phyloP scores from a whole-genome alignment of 306 rosid genomes.

The Pachyrhizus erosus region DNA sequence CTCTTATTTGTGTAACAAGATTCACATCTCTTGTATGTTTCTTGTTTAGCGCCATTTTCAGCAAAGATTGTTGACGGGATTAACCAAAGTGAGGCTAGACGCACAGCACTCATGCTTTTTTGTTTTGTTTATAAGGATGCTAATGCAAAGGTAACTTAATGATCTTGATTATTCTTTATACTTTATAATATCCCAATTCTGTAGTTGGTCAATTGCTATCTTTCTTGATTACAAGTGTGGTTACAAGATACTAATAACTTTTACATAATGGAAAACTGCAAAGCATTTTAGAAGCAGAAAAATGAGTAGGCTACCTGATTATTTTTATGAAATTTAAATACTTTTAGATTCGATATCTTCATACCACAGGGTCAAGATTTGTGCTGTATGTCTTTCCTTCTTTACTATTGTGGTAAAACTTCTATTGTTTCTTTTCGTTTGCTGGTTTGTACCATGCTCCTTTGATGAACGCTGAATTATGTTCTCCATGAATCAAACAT shows the following conservation, averaged over 20 bases:
- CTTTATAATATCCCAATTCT: not conserved
- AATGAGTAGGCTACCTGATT: not conserved
- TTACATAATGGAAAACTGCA: conserved; percentile 1
- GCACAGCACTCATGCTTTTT: conserved; percentile 79
- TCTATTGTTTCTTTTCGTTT: not conserved
- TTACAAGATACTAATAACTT: not conserved
- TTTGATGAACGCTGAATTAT: not conserved
- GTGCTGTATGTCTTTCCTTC: not conserved
- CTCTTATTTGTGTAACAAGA: conserved; percentile 25
- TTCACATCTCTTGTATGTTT: conserved; percentile 36
- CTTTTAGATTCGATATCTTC: not conserved
- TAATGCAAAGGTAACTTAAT: conserved; percentile 62
- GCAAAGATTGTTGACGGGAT: conserved; percentile 85
- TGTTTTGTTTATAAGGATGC: conserved; percentile 69
- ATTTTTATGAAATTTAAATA: not conserved
- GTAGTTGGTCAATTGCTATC: conserved; percentile 14
- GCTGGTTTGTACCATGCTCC: conserved; percentile 7
- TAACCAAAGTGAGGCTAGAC: conserved; percentile 78
- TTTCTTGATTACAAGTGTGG: conserved; percentile 14
- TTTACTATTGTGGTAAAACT: not conserved
- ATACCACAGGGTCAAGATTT: not conserved
- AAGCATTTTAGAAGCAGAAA: conserved; percentile 22
- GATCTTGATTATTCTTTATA: conserved; percentile 30
- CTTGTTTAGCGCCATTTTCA: conserved; percentile 67
- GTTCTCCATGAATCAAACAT: not conserved